Conservation (phyloP, 2,329 filamentous ascomycete genomes). For the Colletotrichum caudatum region DNA sequence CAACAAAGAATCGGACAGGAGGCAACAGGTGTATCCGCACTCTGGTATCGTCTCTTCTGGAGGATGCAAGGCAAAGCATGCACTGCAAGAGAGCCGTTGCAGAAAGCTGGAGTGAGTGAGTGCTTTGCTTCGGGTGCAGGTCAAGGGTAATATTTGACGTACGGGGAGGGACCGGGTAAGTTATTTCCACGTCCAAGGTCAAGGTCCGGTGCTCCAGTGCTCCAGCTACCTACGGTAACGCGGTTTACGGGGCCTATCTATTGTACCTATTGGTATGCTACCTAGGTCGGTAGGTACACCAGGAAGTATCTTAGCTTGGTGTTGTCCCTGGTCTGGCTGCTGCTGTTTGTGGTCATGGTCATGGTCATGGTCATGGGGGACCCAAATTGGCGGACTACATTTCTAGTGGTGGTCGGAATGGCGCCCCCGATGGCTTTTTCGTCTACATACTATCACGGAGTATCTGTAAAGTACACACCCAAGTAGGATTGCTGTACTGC, state of each 20-base stretch:
- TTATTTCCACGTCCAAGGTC: conserved; percentile 27
- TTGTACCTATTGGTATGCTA: too few relatives aligned
- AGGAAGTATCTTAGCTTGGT: neutral
- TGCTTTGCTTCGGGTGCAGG: neutral
- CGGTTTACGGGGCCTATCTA: too few relatives aligned
- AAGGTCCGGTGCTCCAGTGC: neutral
- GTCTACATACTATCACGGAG: neutral
- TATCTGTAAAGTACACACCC: too few relatives aligned
- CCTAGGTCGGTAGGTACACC: too few relatives aligned
- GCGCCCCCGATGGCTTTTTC: neutral
- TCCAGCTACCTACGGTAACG: neutral
- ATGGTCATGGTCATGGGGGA: conserved; percentile 14
- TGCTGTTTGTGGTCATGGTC: conserved; percentile 9
- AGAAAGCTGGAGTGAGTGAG: neutral
- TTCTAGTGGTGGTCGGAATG: neutral
- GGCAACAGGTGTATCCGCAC: neutral
- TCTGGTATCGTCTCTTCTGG: conserved; percentile 1
- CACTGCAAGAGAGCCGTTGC: conserved; percentile 9
- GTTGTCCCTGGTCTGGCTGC: neutral
- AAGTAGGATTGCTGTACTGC: neutral
- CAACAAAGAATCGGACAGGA: conserved; percentile 1
- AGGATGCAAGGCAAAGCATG: neutral
- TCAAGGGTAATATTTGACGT: conserved; percentile 1
- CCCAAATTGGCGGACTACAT: neutral
- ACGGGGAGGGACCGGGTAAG: conserved; percentile 10